Evolutionary conservation across 441 rosid species (phyloP), one percentile per base, ranked within the genome.

Genomic region (Brassica hybrid): DNA sequence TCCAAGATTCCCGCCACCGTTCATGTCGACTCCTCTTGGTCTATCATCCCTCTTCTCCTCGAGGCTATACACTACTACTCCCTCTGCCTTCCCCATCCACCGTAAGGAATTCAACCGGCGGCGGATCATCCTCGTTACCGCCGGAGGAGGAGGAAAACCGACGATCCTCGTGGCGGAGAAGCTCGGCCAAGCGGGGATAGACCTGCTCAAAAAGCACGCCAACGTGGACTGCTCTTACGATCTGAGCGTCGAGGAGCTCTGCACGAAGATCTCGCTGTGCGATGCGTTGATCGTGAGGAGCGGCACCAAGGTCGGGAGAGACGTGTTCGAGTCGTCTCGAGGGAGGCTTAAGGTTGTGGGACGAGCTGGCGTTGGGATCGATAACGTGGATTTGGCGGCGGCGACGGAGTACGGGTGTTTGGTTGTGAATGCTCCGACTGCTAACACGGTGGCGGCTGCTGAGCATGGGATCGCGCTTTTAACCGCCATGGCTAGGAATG

Each of bases 311-410:
- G 94, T 90, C 34, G 81, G 88, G 34, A 81, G 90, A 41, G 87
- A 86, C 69, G 89, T 90, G 77, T 90, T 90, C 64, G 92, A 85
- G 68, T 83, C 90, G 6, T 82, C 92, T 7, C 82, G 82, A 11
- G 94, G 94, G 4, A 76, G 88, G 72, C 88, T 89, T 43, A 86
- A 88, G 82, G 94, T 89, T 27, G 89, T 89, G 12, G 94, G 94
- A 7, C 82, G 91, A 0, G 91, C 94, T 61, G 90, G 94, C 3
- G 94, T 89, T 48, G 94, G 90, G 56, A 89, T 88, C 59, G 94
- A 89, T 75, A 88, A 88, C 25, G 91, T 88, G 2, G 94, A 89
- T 81, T 82, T 89, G 52, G 81, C 86, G 41, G 94, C 94, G 0
- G 94, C 94, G 10, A 88, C 94, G 4, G 91, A 89, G 78, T 83